phyloP scores from a whole-genome alignment of 345 rosid genomes.

The Bretschneidera sinensis region DNA sequence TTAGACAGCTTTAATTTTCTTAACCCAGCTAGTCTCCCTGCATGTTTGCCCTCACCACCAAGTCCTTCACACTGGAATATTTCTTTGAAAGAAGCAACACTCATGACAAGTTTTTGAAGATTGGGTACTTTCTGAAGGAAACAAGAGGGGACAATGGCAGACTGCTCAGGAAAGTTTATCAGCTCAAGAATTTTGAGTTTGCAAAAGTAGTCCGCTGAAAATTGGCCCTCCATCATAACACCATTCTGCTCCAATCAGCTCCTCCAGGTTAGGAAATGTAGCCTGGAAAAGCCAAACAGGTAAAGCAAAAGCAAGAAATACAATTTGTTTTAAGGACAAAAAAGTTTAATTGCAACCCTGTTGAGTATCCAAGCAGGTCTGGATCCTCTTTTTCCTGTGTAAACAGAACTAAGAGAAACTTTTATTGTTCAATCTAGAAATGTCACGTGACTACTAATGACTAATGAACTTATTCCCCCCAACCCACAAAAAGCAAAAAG shows the following conservation, averaged over 20 bases:
- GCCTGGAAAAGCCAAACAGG: too few relatives aligned
- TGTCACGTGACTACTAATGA: too few relatives aligned
- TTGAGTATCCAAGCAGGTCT: too few relatives aligned
- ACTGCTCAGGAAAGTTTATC: neutral
- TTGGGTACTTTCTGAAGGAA: slow-evolving; percentile 4
- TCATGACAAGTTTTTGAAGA: slow-evolving; percentile 5
- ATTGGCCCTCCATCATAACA: slow-evolving; percentile 1
- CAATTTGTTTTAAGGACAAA: too few relatives aligned
- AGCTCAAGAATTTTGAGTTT: slow-evolving; percentile 6
- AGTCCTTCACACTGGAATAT: slow-evolving; percentile 2
- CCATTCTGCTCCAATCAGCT: neutral
- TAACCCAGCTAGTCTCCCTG: neutral
- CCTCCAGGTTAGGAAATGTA: slow-evolving; percentile 5
- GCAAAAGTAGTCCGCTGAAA: slow-evolving; percentile 4
- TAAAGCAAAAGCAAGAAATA: too few relatives aligned
- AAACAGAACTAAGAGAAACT: too few relatives aligned
- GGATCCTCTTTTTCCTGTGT: too few relatives aligned
- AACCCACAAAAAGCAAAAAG: too few relatives aligned
- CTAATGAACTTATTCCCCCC: too few relatives aligned
- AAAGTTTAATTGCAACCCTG: too few relatives aligned
- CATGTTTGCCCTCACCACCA: neutral
- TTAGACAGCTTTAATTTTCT: neutral
- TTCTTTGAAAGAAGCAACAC: slow-evolving; percentile 10
- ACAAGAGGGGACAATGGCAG: neutral
- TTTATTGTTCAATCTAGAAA: too few relatives aligned